These are phyloP conservation scores for Brassica carinata DNA, from an alignment of 345 rosid species.

Conservation along the genomic window DNA sequence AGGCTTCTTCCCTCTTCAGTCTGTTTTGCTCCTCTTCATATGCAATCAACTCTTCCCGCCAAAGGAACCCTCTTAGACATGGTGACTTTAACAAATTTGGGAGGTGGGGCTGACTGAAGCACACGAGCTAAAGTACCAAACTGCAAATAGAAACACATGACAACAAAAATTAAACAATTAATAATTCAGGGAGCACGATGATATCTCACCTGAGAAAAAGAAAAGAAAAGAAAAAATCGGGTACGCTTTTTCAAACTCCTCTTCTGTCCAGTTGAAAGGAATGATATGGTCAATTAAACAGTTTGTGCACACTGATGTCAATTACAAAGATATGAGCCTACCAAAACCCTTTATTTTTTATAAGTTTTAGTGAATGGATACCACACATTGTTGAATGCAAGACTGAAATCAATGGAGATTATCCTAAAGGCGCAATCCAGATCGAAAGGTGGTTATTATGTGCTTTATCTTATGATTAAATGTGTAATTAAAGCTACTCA, in stretches of 20 bases:
- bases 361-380: background rate
- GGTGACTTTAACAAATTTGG: constrained; percentile 92
- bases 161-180: constrained; percentile 6
- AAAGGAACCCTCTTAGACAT: constrained; percentile 96
- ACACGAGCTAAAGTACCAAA: constrained; percentile 93
- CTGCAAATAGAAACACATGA: constrained; percentile 48
- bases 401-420: background rate
- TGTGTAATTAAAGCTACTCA: background rate
- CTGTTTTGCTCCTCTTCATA: constrained; percentile 96
- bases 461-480: background rate
- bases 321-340: background rate
- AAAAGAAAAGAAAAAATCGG: background rate
- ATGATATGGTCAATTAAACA: background rate
- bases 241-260: background rate
- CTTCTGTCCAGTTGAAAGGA: background rate
- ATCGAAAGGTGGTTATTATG: background rate
- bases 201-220: background rate
- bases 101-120: constrained; percentile 99
- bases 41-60: constrained; percentile 94
- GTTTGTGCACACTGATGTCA: background rate
- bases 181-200: background rate
- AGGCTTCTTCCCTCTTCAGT: constrained; percentile 83
- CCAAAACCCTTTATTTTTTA: background rate
- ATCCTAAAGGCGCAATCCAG: background rate
- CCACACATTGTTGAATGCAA: no score